Conservation (phyloP, 106 monocot species). For the Dendrobium officinale region DNA sequence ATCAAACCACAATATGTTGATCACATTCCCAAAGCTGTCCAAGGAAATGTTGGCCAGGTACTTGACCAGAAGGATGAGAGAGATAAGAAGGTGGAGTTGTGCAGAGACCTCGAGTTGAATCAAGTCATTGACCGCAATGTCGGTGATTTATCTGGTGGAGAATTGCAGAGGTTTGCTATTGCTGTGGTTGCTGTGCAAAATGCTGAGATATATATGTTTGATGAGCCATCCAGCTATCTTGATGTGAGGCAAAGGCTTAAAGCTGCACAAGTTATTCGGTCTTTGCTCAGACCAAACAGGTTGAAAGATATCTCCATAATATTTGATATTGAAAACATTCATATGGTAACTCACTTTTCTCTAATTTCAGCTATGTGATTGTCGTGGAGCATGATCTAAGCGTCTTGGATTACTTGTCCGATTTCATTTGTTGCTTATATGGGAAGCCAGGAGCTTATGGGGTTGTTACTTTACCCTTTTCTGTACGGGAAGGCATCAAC, state of each 20-base stretch:
- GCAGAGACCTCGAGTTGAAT: conserved; percentile 82
- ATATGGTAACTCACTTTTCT: background rate
- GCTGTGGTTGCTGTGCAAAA: conserved; percentile 88
- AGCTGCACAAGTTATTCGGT: conserved; percentile 93
- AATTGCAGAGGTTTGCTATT: conserved; percentile 96
- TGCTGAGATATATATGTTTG: conserved; percentile 99
- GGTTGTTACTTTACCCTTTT: conserved; percentile 94
- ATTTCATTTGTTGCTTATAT: conserved; percentile 98
- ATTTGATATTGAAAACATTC: background rate
- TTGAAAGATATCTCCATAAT: conserved; percentile 22
- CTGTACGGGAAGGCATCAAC: conserved; percentile 99
- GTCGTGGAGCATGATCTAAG: conserved; percentile 99
- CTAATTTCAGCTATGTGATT: conserved; percentile 78
- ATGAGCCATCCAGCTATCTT: conserved; percentile 8
- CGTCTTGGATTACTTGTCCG: conserved; percentile 94
- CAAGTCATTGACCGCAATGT: conserved; percentile 94
- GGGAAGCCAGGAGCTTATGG: conserved; percentile 99
- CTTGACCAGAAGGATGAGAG: conserved; percentile 94
- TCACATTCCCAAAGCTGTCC: conserved; percentile 96
- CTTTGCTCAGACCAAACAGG: conserved; percentile 88
- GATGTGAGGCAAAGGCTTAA: conserved; percentile 60
- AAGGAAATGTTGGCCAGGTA: conserved; percentile 96
- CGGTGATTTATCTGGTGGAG: conserved; percentile 96
- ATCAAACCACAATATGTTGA: conserved; percentile 99
- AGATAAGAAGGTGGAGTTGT: conserved; percentile 58